Conservation (phyloP, 371 early-diverging fungal species). For the Syncephalastrum monosporum region DNA sequence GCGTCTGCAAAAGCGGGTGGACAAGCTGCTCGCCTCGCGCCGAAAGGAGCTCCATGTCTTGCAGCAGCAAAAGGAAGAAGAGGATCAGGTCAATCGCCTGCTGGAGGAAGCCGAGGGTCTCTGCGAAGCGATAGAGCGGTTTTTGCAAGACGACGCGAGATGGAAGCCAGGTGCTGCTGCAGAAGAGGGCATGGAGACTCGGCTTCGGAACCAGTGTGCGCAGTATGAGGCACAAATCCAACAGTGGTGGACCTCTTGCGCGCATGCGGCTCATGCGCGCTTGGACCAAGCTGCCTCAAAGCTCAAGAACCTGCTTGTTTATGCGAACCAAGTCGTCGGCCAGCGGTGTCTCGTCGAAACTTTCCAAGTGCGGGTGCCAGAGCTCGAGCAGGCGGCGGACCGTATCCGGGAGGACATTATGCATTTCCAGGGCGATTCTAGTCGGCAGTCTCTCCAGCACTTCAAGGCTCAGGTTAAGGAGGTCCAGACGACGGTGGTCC, state of each 20-base stretch:
- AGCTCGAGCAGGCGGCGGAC: conserved; percentile 33
- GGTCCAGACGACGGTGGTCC: not conserved
- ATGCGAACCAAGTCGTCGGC: conserved; percentile 20
- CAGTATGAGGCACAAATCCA: conserved; percentile 1
- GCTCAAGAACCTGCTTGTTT: conserved; percentile 13
- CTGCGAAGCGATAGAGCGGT: conserved; percentile 23
- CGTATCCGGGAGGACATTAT: conserved; percentile 29
- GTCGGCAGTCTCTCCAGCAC: conserved; percentile 14
- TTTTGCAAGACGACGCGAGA: conserved; percentile 39
- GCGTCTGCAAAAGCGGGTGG: conserved; percentile 17
- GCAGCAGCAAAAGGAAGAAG: conserved; percentile 27
- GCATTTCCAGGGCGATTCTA: conserved; percentile 5
- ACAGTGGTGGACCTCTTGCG: too few relatives aligned
- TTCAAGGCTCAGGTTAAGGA: conserved; percentile 15
- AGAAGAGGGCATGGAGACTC: conserved; percentile 5
- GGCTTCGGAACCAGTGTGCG: conserved; percentile 9
- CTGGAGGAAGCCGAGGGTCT: conserved; percentile 16
- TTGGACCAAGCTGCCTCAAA: conserved; percentile 18
- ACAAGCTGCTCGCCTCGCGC: conserved; percentile 22
- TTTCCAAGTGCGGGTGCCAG: conserved; percentile 16
- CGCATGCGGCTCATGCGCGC: conserved; percentile 5
- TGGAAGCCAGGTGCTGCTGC: conserved; percentile 26
- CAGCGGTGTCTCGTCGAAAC: conserved; percentile 23
- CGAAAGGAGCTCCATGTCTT: conserved; percentile 25
- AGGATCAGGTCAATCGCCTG: conserved; percentile 20